Conservation (phyloP, 129 eudicot species). For the Solidago caesia region DNA sequence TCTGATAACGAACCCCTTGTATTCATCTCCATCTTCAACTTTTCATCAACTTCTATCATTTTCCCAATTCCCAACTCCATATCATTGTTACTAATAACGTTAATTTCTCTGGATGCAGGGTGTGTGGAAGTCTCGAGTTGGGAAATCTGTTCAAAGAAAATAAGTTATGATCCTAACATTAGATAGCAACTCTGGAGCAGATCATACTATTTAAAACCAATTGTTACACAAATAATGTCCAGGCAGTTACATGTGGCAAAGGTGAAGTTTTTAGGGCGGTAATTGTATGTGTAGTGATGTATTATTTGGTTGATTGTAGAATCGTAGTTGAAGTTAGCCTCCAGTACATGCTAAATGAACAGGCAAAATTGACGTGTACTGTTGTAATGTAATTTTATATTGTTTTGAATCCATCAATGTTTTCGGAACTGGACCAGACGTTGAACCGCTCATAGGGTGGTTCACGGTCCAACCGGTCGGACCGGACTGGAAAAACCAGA, state of each 20-base stretch:
- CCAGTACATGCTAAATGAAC: conserved; percentile 29
- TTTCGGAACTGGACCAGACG: no score
- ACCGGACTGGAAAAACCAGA: no score
- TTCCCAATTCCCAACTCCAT: no score
- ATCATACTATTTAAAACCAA: conserved; percentile 19
- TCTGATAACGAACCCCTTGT: conserved; percentile 80
- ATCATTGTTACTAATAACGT: not conserved
- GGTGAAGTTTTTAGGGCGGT: conserved; percentile 14
- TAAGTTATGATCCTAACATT: conserved; percentile 17
- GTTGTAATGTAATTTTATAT: conserved; percentile 23
- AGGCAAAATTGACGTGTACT: conserved; percentile 30
- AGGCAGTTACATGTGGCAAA: conserved; percentile 15
- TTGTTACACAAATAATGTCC: conserved; percentile 32
- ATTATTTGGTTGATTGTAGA: conserved; percentile 32
- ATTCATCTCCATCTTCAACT: conserved; percentile 21
- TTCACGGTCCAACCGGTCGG: no score
- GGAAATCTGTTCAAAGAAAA: conserved; percentile 44
- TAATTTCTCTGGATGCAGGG: conserved; percentile 44
- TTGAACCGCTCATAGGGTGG: no score
- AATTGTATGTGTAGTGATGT: conserved; percentile 30
- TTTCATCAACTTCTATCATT: not conserved
- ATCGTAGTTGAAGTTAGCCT: conserved; percentile 22
- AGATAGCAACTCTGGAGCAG: conserved; percentile 16
- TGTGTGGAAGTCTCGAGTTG: conserved; percentile 60
- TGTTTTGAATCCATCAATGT: no score